phyloP scores from a whole-genome alignment of 306 rosid genomes.

The Pyrus betulifolia region DNA sequence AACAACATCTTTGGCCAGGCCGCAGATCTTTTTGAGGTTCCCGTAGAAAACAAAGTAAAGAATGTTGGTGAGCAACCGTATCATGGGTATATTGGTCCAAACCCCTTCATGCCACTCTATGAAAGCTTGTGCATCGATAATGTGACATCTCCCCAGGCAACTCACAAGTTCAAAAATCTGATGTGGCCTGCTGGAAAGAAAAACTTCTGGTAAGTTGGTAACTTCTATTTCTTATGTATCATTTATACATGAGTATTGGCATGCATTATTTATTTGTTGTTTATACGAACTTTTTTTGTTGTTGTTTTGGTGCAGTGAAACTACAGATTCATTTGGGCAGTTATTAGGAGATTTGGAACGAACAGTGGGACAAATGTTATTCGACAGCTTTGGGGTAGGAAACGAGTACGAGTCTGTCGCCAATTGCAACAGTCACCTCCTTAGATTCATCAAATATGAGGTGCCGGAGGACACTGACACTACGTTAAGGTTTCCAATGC shows the following conservation, averaged over 20 bases:
- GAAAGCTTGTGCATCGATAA: not conserved
- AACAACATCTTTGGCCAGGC: not conserved
- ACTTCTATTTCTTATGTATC: not conserved
- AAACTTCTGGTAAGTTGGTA: not conserved
- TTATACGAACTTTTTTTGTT: not conserved
- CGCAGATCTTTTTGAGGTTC: conserved; percentile 7
- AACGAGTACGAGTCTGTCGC: not conserved
- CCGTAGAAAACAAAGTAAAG: conserved; percentile 2
- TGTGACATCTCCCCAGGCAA: not conserved
- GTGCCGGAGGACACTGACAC: not conserved
- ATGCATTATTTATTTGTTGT: not conserved
- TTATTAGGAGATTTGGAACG: not conserved
- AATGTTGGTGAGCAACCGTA: not conserved
- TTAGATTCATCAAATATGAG: not conserved
- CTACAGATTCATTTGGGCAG: not conserved
- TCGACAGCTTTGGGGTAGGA: not conserved
- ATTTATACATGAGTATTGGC: not conserved
- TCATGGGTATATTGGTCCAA: not conserved
- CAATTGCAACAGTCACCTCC: not conserved
- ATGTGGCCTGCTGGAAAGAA: not conserved
- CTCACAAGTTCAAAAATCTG: not conserved
- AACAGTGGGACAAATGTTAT: not conserved
- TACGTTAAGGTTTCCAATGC: not conserved
- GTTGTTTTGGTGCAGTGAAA: not conserved
- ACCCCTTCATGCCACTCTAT: not conserved